Evolutionary conservation across 1,284 basidiomycete species (phyloP).

Genomic region (Ceratobasidium sp.): DNA sequence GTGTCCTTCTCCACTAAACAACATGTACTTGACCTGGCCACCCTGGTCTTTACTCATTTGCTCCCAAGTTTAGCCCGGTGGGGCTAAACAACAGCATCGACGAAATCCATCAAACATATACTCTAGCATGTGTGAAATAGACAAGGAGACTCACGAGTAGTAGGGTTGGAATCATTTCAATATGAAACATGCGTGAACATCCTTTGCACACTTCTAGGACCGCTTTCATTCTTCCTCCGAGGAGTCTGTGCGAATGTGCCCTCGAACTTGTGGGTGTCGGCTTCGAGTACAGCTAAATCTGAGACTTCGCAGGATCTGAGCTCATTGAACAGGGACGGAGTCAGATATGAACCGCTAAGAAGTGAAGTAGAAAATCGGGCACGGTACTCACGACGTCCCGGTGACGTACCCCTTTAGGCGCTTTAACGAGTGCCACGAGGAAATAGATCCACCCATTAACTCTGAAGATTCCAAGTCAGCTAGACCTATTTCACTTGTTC

Average conservation of each 20-base stretch:
- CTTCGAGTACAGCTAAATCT: constrained; percentile 61
- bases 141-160: constrained; percentile 58
- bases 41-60: constrained; percentile 57
- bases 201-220: constrained; percentile 62
- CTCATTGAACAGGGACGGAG: neutral
- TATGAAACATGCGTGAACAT: constrained; percentile 64
- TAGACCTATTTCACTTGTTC: neutral
- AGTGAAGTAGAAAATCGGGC: neutral
- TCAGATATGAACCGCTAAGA: too few species aligned
- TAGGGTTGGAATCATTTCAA: constrained; percentile 62
- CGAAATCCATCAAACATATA: too few species aligned
- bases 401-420: constrained; percentile 59
- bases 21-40: constrained; percentile 61
- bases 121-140: too few species aligned
- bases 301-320: constrained; percentile 63
- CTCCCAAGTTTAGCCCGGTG: constrained; percentile 62
- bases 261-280: constrained; percentile 75
- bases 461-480: too few species aligned
- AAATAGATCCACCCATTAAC: constrained; percentile 67
- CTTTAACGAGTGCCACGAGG: constrained; percentile 61
- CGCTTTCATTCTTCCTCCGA: constrained; percentile 64
- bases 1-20: constrained; percentile 67
- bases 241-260: constrained; percentile 59
- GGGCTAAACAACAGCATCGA: constrained; percentile 68
- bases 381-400: constrained; percentile 55